Percentiles rank a stretch among this genome's conserved stretches.
Evolutionary conservation across 495 filamentous ascomycete species (phyloP).

Genomic region (Arthonia radiata): DNA sequence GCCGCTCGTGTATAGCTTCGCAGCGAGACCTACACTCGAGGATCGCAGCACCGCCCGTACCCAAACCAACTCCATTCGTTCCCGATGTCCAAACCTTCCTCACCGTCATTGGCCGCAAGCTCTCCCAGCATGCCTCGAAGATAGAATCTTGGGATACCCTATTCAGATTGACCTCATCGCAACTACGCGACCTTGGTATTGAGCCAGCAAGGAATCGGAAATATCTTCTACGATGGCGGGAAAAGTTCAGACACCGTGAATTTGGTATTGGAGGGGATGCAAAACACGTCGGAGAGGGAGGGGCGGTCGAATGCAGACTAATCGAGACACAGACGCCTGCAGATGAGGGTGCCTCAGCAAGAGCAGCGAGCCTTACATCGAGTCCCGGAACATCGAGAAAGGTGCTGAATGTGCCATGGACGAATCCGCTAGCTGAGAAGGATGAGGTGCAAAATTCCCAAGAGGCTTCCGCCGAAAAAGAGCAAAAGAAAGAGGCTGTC

Average conservation of each 20-base stretch:
- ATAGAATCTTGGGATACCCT: constrained; percentile 73
- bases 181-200: constrained; percentile 62
- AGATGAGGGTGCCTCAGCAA: constrained; percentile 1
- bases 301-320: constrained; percentile 41
- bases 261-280: constrained; percentile 62
- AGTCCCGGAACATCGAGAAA: constrained; percentile 29
- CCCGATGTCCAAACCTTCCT: constrained; percentile 78
- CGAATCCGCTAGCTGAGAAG: constrained; percentile 17
- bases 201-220: constrained; percentile 58
- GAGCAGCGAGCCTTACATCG: constrained; percentile 19
- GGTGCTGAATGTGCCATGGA: constrained; percentile 45
- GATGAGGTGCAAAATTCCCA: constrained; percentile 18
- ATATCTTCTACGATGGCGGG: constrained; percentile 69
- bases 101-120: constrained; percentile 66
- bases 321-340: constrained; percentile 26
- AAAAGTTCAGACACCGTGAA: constrained; percentile 50
- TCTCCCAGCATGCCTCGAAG: constrained; percentile 54
- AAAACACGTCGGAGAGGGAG: constrained; percentile 43
- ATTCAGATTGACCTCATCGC: constrained; percentile 48
- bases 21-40: constrained; percentile 7
- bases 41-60: constrained; percentile 25
- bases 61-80: constrained; percentile 54
- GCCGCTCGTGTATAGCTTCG: no score
- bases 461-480: no score
- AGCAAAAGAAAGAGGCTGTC: constrained; percentile 20